phyloP scores from a whole-genome alignment of 2,329 filamentous ascomycete genomes.

The Microdochium nivale region DNA sequence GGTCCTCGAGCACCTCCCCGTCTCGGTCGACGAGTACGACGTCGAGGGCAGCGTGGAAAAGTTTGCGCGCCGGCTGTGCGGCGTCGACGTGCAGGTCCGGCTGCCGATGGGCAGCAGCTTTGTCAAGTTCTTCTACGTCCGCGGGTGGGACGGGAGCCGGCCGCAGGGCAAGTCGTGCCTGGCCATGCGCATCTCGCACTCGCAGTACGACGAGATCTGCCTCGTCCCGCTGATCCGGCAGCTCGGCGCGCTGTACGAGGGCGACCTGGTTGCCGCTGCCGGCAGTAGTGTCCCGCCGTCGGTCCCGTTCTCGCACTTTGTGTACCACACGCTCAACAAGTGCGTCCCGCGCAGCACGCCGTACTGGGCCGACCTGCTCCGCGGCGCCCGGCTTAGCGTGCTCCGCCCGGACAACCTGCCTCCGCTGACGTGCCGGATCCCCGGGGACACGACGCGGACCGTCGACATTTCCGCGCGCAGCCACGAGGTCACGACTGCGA shows the following conservation, averaged over 20 bases:
- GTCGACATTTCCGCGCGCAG: constrained; percentile 37
- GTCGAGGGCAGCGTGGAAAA: constrained; percentile 40
- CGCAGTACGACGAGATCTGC: constrained; percentile 63
- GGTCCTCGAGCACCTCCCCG: constrained; percentile 45
- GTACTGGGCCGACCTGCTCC: constrained; percentile 54
- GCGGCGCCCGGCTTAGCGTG: constrained; percentile 41
- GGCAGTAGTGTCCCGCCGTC: constrained; percentile 9
- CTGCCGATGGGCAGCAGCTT: constrained; percentile 52
- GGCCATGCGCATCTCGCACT: constrained; percentile 56
- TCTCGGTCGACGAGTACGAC: constrained; percentile 42
- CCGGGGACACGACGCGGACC: constrained; percentile 31
- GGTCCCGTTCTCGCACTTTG: constrained; percentile 35
- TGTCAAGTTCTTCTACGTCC: constrained; percentile 48
- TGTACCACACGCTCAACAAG: constrained; percentile 29
- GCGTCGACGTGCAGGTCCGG: constrained; percentile 43
- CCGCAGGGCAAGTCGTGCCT: constrained; percentile 28
- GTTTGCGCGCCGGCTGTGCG: constrained; percentile 45
- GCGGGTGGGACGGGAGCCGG: constrained; percentile 17
- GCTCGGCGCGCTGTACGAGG: constrained; percentile 43
- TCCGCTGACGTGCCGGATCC: constrained; percentile 24
- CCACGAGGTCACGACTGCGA: constrained; percentile 52
- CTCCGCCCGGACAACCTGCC: constrained; percentile 24
- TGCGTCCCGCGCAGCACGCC: constrained; percentile 39
- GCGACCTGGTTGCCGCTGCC: constrained; percentile 20
- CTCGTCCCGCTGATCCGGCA: constrained; percentile 53